Base-by-base conservation (phyloP, 352 stramenopile species). In the Pseudoperonospora humuli region DNA sequence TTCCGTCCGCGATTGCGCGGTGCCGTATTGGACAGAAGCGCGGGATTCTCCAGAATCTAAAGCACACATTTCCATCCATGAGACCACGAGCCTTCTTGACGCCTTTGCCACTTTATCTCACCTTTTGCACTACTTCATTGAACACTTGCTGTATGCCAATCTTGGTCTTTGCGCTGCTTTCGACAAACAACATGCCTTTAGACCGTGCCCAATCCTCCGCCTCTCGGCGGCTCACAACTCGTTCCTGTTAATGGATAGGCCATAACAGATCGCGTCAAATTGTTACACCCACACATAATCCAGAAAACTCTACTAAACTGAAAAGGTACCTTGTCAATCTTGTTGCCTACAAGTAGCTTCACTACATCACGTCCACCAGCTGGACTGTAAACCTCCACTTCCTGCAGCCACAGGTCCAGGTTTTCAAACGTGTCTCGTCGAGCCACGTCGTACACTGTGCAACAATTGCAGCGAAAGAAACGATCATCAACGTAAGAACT, bases 281-380 rank as follows among this genome's bases (percentile, higher is more conserved):
- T 32, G n/a, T n/a, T n/a, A n/a, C n/a, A n/a, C n/a, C n/a, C n/a
- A n/a, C n/a, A n/a, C n/a, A n/a, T n/a, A n/a, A n/a, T n/a, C 17
- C 28, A 34, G 26, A 32, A 9, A 32, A 32, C n/a, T n/a, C n/a
- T n/a, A n/a, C n/a, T n/a, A n/a, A n/a, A n/a, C n/a, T n/a, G n/a
- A n/a, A 11, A 20, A 14, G 38, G 17, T 27, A 89, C 80, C 71
- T 93, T 93, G 50, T 93, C 81, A 61, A 95, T 87, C 58, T 99
- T 99, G 70, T 99, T 99, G 34, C 94, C 96, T 5, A 99, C 95
- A 19, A 98, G 75, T 5, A 99, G 66, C 70, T 99, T 99, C 28
- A 99, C 93, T 23, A 98, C 93, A 34, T 96, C 90, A 54, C 93
- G 86, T 40, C 90, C 93, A 45, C 94, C 94, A 15, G 92, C 92